Base-by-base conservation (phyloP, 2,329 filamentous ascomycete species). In the Colletotrichum paranaense region DNA sequence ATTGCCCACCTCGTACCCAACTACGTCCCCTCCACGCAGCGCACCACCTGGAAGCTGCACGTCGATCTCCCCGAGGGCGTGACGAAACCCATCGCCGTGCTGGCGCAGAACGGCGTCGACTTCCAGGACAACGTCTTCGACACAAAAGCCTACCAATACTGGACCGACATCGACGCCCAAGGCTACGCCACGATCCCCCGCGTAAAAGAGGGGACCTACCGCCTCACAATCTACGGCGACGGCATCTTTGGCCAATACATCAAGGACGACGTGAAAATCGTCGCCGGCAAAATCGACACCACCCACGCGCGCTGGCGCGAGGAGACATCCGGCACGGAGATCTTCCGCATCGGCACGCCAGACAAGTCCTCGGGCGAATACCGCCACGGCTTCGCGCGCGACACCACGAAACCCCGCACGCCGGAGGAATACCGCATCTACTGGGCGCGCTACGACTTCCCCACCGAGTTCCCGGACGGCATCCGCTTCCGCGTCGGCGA, bases 321-420 rank as follows among this genome's bases (percentile, higher is more conserved):
- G 59, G 91, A 92, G 75, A 85, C 84, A 1, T 84, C 87, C 0
- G 90, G 91, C 2, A 86, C 78, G 0, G 91, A 92, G 76, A 81
- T 93, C 67, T 92, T 88, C 86, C 86, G 91, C 24, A 88, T 92
- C 60, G 91, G 91, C 3, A 89, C 84, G 0, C 91, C 91, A 0
- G 89, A 91, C 76, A 89, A 90, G 76, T 86, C 83, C 38, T 85
- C 85, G 4, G 89, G 89, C n/a, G 89, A 92, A 77, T 91, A 86
- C 79, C 82, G 83, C 19, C 90, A 90, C 74, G 89, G 90, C 14
- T 82, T 86, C 75, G 83, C 81, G 0, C 82, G 76, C 1, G 87
- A 89, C 63, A 74, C 78, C 2, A 83, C 82, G 0, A 84, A 88
- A 24, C 84, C 87, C 1, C 80, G 86, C 0, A 83, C 85, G 19